These are phyloP conservation scores for Triangularia setosa DNA, from an alignment of 2,329 filamentous ascomycete species.

Conservation along the genomic window DNA sequence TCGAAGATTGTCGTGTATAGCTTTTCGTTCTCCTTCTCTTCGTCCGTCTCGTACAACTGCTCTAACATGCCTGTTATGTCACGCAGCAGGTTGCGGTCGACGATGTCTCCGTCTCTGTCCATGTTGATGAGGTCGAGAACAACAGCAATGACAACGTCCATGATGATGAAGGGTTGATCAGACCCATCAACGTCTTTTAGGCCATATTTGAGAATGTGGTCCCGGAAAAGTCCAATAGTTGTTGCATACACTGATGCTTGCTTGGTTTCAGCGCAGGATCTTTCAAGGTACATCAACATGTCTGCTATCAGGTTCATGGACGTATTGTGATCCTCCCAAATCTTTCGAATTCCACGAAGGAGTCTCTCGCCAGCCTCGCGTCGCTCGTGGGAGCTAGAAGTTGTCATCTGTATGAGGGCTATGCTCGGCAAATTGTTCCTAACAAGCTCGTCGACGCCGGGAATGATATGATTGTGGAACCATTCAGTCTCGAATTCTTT, in stretches of 20 bases:
- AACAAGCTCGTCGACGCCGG: slow-evolving; percentile 66
- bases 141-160: slow-evolving; percentile 73
- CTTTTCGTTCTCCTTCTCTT: slow-evolving; percentile 73
- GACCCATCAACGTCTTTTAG: slow-evolving; percentile 39
- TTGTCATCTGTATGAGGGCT: slow-evolving; percentile 52
- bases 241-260: slow-evolving; percentile 77
- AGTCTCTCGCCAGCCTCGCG: slow-evolving; percentile 79
- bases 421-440: slow-evolving; percentile 61
- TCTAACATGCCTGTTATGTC: slow-evolving; percentile 88
- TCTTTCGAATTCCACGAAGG: slow-evolving; percentile 67
- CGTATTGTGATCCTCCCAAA: slow-evolving; percentile 85
- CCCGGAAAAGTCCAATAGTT: slow-evolving; percentile 83
- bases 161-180: slow-evolving; percentile 46
- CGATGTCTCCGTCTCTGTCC: slow-evolving; percentile 85
- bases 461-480: slow-evolving; percentile 71
- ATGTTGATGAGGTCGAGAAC: slow-evolving; percentile 88
- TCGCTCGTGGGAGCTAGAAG: slow-evolving; percentile 71
- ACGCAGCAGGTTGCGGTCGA: slow-evolving; percentile 77
- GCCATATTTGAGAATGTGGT: slow-evolving; percentile 69
- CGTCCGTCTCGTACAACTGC: slow-evolving; percentile 74
- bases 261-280: slow-evolving; percentile 66
- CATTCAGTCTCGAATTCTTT: slow-evolving; percentile 77
- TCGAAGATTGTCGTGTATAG: slow-evolving; percentile 85
- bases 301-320: slow-evolving; percentile 97
- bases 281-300: slow-evolving; percentile 96